A percentile compares a stretch with the other conserved stretches of the same genome.
phyloP scores from a whole-genome alignment of 352 stramenopile species.

The Nothophytophthora sp. region DNA sequence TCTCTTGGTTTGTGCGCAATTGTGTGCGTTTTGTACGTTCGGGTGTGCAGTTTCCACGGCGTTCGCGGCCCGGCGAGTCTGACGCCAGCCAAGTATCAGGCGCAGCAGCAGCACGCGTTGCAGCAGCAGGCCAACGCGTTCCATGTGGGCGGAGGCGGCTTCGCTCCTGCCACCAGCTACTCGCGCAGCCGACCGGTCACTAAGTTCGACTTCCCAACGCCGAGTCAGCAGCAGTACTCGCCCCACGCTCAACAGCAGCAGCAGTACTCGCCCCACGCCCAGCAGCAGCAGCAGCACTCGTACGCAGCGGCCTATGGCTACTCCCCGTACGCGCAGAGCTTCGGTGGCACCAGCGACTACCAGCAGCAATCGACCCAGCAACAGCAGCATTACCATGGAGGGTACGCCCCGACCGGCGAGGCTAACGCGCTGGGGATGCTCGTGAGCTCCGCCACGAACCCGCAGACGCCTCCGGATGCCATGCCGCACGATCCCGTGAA shows the following conservation, averaged over 20 bases:
- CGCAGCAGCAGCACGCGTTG: slow-evolving; percentile 25
- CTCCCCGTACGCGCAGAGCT: slow-evolving; percentile 38
- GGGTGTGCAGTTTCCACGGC: slow-evolving; percentile 27
- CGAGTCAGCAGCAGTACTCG: slow-evolving; percentile 29
- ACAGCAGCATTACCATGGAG: slow-evolving; percentile 34
- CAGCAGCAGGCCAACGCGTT: slow-evolving; percentile 43
- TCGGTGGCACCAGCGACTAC: slow-evolving; percentile 28
- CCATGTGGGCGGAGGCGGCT: slow-evolving; percentile 27
- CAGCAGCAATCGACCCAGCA: too few species aligned
- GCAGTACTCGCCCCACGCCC: slow-evolving; percentile 22
- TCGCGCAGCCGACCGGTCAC: slow-evolving; percentile 15
- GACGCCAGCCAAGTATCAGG: slow-evolving; percentile 23
- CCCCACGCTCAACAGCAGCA: slow-evolving; percentile 22
- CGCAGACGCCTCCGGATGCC: slow-evolving; percentile 29
- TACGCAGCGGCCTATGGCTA: slow-evolving; percentile 36
- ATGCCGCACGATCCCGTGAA: slow-evolving; percentile 41
- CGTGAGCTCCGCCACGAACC: slow-evolving; percentile 55
- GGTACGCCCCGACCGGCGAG: slow-evolving; percentile 27
- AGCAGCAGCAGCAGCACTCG: slow-evolving; percentile 31
- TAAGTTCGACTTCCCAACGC: slow-evolving; percentile 28
- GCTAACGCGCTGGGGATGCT: slow-evolving; percentile 53
- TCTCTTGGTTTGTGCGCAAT: slow-evolving; percentile 9
- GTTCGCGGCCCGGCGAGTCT: slow-evolving; percentile 19
- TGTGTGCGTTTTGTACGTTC: background rate
- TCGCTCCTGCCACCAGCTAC: slow-evolving; percentile 20